These are phyloP conservation scores for Vicia faba DNA, from an alignment of 306 rosid species.

Conservation along the genomic window DNA sequence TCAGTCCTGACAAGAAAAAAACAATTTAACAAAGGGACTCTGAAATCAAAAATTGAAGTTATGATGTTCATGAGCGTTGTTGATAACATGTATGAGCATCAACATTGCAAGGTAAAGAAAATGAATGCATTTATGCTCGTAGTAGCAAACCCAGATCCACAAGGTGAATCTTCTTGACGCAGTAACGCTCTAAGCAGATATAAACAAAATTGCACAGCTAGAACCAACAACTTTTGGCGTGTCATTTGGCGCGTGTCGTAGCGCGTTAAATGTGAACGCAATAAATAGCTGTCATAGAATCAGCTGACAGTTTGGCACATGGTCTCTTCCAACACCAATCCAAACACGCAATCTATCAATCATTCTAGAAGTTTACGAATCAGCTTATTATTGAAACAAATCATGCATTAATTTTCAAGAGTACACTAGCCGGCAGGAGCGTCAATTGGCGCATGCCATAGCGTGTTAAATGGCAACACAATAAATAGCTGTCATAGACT, in stretches of 20 bases:
- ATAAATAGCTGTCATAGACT: background rate
- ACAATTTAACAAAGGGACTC: background rate
- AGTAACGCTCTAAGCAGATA: conserved; percentile 32
- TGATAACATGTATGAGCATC: conserved; percentile 15
- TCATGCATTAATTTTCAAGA: too few species aligned
- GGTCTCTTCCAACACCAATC: background rate
- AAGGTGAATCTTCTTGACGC: conserved; percentile 19
- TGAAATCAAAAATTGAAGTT: background rate
- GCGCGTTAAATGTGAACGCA: background rate
- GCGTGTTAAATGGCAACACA: background rate
- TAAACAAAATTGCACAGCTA: conserved; percentile 21
- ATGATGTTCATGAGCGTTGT: conserved; percentile 12
- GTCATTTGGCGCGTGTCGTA: background rate
- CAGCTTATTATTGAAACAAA: conserved; percentile 5
- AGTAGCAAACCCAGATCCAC: conserved; percentile 28
- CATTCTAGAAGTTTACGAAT: conserved; percentile 12
- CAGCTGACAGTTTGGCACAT: background rate
- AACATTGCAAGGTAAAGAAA: conserved; percentile 13
- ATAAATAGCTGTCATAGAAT: conserved; percentile 2
- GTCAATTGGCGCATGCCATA: background rate
- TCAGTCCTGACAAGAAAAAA: conserved; percentile 58
- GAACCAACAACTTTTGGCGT: background rate
- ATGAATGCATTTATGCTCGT: background rate
- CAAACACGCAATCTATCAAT: conserved; percentile 2
- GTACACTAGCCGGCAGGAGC: too few species aligned